Evolutionary conservation across 176 grass and related monocot species (phyloP).

Genomic region (Triticum aestivum): DNA sequence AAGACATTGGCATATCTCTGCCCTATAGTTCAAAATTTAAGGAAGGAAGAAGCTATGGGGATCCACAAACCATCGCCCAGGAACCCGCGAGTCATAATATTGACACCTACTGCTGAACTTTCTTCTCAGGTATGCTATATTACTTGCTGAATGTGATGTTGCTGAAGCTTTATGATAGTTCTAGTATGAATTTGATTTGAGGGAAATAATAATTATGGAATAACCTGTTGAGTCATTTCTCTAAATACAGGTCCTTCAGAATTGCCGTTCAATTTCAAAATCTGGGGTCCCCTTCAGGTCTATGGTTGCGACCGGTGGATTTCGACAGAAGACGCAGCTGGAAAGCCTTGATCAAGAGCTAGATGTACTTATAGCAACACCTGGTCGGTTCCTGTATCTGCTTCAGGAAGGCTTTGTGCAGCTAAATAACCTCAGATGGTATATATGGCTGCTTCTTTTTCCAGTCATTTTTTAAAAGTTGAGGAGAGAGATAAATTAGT

Average conservation of each 20-base stretch:
- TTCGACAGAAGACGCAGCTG: conserved; percentile 86
- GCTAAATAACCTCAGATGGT: conserved; percentile 80
- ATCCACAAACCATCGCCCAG: conserved; percentile 55
- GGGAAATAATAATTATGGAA: background rate
- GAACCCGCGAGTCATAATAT: conserved; percentile 74
- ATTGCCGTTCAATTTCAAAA: conserved; percentile 77
- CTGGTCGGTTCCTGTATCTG: conserved; percentile 83
- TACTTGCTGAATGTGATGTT: background rate
- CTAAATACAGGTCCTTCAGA: conserved; percentile 66
- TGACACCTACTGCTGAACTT: conserved; percentile 89
- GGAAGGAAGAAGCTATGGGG: conserved; percentile 66
- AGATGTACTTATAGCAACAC: conserved; percentile 87
- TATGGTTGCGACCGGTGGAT: conserved; percentile 89
- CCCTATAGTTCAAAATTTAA: conserved; percentile 74
- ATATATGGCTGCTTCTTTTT: conserved; percentile 13
- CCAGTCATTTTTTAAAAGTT: background rate
- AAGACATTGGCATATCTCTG: conserved; percentile 90
- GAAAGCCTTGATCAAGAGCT: conserved; percentile 83
- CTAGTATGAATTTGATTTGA: background rate
- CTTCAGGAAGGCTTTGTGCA: conserved; percentile 81
- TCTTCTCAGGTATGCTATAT: conserved; percentile 72
- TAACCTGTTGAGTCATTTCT: background rate
- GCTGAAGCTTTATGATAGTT: background rate
- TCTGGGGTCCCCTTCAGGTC: conserved; percentile 84
- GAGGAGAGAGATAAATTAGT: background rate